Percentiles rank a stretch among this genome's conserved stretches.
These are phyloP conservation scores for Parastagonospora avenae DNA, from an alignment of 2,329 filamentous ascomycete genomes.

Conservation along the genomic window DNA sequence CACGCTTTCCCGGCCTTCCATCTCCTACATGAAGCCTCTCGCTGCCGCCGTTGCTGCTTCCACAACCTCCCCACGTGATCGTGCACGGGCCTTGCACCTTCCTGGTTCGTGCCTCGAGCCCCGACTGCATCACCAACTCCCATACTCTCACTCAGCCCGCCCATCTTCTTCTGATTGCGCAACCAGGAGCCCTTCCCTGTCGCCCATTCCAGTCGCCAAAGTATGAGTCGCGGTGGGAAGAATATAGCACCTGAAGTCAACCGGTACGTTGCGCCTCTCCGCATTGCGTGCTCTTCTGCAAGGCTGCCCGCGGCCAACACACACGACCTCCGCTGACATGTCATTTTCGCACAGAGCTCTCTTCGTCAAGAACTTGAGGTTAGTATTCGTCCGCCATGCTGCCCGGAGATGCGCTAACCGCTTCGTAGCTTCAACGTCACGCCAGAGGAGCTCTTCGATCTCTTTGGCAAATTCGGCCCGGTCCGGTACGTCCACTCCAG, in stretches of 20 bases:
- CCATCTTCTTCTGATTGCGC: constrained; percentile 15
- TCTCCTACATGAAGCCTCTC: too few species aligned
- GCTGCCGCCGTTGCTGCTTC: too few species aligned
- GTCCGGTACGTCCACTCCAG: constrained; percentile 72
- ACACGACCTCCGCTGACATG: constrained; percentile 41
- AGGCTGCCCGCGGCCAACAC: constrained; percentile 25
- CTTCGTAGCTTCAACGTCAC: constrained; percentile 90
- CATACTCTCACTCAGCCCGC: constrained; percentile 4
- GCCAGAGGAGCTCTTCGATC: constrained; percentile 95
- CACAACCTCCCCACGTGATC: too few species aligned
- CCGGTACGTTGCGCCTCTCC: constrained; percentile 66
- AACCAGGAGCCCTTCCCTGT: constrained; percentile 28
- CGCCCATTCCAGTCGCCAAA: constrained; percentile 53
- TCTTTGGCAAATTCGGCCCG: constrained; percentile 96
- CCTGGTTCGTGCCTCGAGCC: not conserved
- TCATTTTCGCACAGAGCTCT: constrained; percentile 72
- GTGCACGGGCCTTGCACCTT: not conserved
- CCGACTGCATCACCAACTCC: constrained; percentile 13
- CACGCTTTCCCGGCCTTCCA: too few species aligned
- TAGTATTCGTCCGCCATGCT: constrained; percentile 18
- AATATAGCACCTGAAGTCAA: constrained; percentile 96
- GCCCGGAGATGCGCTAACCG: constrained; percentile 15
- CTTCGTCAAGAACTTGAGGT: constrained; percentile 99
- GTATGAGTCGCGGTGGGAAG: constrained; percentile 96
- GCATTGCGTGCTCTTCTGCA: constrained; percentile 18